phyloP scores from a whole-genome alignment of 352 stramenopile genomes.

The Globisporangium spinosum region DNA sequence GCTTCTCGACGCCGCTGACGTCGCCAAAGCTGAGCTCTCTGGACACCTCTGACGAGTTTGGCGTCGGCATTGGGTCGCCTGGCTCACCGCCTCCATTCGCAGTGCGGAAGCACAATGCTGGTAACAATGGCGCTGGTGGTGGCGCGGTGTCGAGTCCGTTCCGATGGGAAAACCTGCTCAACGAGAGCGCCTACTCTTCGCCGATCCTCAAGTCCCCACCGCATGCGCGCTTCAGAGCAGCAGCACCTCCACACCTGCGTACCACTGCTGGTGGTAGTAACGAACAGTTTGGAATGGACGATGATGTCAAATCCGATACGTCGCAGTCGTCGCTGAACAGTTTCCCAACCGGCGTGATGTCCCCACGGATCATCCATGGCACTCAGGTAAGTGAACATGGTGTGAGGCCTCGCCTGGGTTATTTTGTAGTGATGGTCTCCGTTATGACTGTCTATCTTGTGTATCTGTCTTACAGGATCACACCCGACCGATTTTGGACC shows the following conservation, averaged over 20 bases:
- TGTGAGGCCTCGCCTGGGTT: background rate
- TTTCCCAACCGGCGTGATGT: slow-evolving; percentile 33
- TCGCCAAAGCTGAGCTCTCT: slow-evolving; percentile 57
- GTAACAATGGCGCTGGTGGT: background rate
- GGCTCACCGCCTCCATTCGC: slow-evolving; percentile 72
- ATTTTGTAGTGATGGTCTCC: background rate
- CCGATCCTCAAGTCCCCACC: slow-evolving; percentile 48
- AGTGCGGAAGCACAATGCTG: slow-evolving; percentile 20
- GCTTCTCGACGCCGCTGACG: slow-evolving; percentile 54
- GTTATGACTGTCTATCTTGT: background rate
- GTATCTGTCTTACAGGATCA: slow-evolving; percentile 13
- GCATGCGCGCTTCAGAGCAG: slow-evolving; percentile 15
- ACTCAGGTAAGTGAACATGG: slow-evolving; percentile 26
- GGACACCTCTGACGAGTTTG: slow-evolving; percentile 56
- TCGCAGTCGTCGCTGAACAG: slow-evolving; percentile 24
- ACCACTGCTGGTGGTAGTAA: background rate
- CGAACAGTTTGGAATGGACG: slow-evolving; percentile 35
- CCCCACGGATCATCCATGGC: slow-evolving; percentile 36
- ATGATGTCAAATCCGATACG: slow-evolving; percentile 28
- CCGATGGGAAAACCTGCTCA: slow-evolving; percentile 60
- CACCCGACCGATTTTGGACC: slow-evolving; percentile 26
- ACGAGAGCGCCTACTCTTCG: slow-evolving; percentile 56
- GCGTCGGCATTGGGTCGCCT: slow-evolving; percentile 35
- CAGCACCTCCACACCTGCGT: background rate
- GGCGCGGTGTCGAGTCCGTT: slow-evolving; percentile 39